phyloP scores from a whole-genome alignment of 176 grass and related monocot genomes.

The Calamus simplicifolius region DNA sequence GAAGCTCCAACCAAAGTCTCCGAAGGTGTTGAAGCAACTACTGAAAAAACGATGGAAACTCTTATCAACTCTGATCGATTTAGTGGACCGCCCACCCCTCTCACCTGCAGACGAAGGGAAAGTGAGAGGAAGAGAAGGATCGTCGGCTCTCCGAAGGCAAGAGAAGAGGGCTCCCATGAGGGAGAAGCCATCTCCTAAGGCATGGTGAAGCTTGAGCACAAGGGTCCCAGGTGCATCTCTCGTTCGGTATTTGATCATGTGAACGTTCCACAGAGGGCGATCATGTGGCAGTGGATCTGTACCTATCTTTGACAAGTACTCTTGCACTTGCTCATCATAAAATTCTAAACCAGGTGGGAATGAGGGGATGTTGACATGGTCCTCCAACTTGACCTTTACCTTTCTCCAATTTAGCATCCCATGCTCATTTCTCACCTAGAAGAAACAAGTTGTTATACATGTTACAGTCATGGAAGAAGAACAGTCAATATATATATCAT shows the following conservation, averaged over 20 bases:
- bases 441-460: no score
- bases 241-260: slow-evolving; percentile 36
- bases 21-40: slow-evolving; percentile 13
- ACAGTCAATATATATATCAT: no score
- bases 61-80: no score
- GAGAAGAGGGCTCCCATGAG: slow-evolving; percentile 37
- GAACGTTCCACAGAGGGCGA: background rate
- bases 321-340: background rate
- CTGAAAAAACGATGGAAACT: background rate
- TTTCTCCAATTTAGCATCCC: slow-evolving; percentile 1
- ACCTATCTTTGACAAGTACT: background rate
- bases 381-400: background rate
- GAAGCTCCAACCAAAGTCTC: slow-evolving; percentile 34
- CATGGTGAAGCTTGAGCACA: slow-evolving; percentile 33
- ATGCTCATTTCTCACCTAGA: slow-evolving; percentile 2
- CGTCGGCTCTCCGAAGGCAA: slow-evolving; percentile 24
- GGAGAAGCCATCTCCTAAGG: slow-evolving; percentile 34
- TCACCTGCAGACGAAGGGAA: slow-evolving; percentile 12
- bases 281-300: background rate
- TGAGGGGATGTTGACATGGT: background rate
- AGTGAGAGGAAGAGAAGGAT: slow-evolving; percentile 26
- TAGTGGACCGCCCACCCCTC: background rate
- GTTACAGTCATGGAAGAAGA: no score
- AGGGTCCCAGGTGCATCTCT: slow-evolving; percentile 17
- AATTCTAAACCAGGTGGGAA: background rate